phyloP scores from a whole-genome alignment of 2,329 filamentous ascomycete genomes.

The Clonostachys chloroleuca region DNA sequence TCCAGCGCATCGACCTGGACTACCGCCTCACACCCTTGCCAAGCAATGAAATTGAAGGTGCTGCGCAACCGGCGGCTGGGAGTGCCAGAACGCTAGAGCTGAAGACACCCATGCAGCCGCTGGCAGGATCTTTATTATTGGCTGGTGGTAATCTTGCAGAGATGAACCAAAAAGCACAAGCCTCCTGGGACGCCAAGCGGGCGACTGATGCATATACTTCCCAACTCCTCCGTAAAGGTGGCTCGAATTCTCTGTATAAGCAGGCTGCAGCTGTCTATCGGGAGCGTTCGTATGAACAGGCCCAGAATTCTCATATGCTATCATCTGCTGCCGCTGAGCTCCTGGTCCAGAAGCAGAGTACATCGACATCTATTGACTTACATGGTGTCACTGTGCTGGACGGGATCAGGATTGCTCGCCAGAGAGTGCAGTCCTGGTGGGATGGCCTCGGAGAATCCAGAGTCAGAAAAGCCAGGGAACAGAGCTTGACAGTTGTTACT shows the following conservation, averaged over 20 bases:
- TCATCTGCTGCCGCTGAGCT: constrained; percentile 64
- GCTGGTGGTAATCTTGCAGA: constrained; percentile 13
- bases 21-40: constrained; percentile 31
- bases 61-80: not conserved
- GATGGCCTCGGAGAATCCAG: constrained; percentile 61
- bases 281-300: constrained; percentile 62
- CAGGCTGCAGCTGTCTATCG: constrained; percentile 75
- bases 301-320: constrained; percentile 51
- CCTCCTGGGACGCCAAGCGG: constrained; percentile 19
- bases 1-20: constrained; percentile 25
- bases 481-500: constrained; percentile 71
- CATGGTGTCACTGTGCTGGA: constrained; percentile 81
- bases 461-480: constrained; percentile 38
- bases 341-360: constrained; percentile 65
- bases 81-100: constrained; percentile 1
- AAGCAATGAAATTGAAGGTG: constrained; percentile 19
- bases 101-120: not conserved
- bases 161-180: constrained; percentile 17
- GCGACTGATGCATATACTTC: constrained; percentile 29
- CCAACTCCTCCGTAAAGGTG: constrained; percentile 40
- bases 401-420: constrained; percentile 71
- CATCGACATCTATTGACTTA: constrained; percentile 61
- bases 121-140: not conserved
- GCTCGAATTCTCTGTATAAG: constrained; percentile 69
- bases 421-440: constrained; percentile 74